phyloP scores from a whole-genome alignment of 805 yeast species.

The Middelhovenomyces tepae region DNA sequence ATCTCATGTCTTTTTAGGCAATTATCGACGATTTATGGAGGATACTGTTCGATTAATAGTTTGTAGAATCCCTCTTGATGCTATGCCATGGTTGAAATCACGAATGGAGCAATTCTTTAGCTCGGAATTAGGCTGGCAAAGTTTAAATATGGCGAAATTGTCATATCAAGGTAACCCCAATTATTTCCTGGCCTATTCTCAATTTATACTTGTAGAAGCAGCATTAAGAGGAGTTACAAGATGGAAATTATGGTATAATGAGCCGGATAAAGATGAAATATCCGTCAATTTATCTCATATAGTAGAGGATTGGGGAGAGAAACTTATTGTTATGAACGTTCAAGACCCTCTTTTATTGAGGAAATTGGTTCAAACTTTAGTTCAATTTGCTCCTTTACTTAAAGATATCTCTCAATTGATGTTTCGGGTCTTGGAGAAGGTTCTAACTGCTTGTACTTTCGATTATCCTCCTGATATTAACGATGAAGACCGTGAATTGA shows the following conservation, averaged over 20 bases:
- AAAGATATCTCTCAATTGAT: conserved; percentile 67
- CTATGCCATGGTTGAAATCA: conserved; percentile 72
- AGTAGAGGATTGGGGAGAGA: conserved; percentile 49
- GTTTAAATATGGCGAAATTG: conserved; percentile 43
- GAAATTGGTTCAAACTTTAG: conserved; percentile 83
- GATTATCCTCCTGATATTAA: conserved; percentile 55
- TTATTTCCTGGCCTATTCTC: conserved; percentile 67
- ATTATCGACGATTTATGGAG: conserved; percentile 76
- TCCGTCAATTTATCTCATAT: conserved; percentile 47
- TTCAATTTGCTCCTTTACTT: conserved; percentile 85
- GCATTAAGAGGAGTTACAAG: conserved; percentile 87
- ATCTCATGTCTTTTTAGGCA: conserved; percentile 60
- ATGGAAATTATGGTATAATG: conserved; percentile 89
- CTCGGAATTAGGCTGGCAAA: conserved; percentile 56
- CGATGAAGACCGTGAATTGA: conserved; percentile 62
- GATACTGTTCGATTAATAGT: conserved; percentile 84
- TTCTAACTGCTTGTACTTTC: conserved; percentile 74
- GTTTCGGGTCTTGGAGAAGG: conserved; percentile 78
- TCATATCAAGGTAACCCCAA: conserved; percentile 51
- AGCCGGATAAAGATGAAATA: conserved; percentile 45
- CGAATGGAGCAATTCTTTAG: conserved; percentile 62
- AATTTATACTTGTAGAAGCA: conserved; percentile 79
- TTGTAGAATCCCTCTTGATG: conserved; percentile 75
- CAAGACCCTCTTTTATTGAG: conserved; percentile 75
- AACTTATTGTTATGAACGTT: conserved; percentile 60